phyloP scores from a whole-genome alignment of 768 basidiomycete species.

The Dioszegia crocea region DNA sequence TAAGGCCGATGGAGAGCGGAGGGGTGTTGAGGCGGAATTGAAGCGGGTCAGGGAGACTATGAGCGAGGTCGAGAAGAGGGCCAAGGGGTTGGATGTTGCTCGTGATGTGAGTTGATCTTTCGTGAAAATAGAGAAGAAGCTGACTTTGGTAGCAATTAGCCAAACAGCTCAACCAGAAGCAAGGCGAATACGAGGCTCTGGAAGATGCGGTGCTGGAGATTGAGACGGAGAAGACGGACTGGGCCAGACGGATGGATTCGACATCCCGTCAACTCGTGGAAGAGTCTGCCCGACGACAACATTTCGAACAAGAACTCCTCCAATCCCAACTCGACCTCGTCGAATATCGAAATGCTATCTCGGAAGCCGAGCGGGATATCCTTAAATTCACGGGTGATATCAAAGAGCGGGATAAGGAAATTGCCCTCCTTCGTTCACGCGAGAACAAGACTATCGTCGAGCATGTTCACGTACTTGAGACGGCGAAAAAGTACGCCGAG shows the following conservation, averaged over 20 bases:
- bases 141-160: slow-evolving; percentile 61
- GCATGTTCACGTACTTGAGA: slow-evolving; percentile 91
- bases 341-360: slow-evolving; percentile 64
- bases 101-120: slow-evolving; percentile 81
- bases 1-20: background rate
- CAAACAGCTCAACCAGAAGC: slow-evolving; percentile 66
- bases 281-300: slow-evolving; percentile 67
- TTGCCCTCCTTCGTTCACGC: slow-evolving; percentile 71
- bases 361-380: slow-evolving; percentile 69
- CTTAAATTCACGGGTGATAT: slow-evolving; percentile 76
- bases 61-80: slow-evolving; percentile 55
- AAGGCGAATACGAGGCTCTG: slow-evolving; percentile 73
- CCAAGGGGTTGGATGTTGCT: slow-evolving; percentile 44
- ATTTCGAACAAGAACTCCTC: slow-evolving; percentile 66
- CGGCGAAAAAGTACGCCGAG: slow-evolving; percentile 91
- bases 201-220: slow-evolving; percentile 82
- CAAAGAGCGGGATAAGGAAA: slow-evolving; percentile 75
- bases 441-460: slow-evolving; percentile 98
- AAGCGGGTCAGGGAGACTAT: slow-evolving; percentile 54
- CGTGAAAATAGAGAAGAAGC: background rate
- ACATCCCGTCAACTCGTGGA: slow-evolving; percentile 67
- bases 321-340: slow-evolving; percentile 59
- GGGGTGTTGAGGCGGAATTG: slow-evolving; percentile 5
- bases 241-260: slow-evolving; percentile 68
- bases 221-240: slow-evolving; percentile 73